Base-by-base conservation (phyloP, 768 basidiomycete species). In the Clitopilus hobsonii region DNA sequence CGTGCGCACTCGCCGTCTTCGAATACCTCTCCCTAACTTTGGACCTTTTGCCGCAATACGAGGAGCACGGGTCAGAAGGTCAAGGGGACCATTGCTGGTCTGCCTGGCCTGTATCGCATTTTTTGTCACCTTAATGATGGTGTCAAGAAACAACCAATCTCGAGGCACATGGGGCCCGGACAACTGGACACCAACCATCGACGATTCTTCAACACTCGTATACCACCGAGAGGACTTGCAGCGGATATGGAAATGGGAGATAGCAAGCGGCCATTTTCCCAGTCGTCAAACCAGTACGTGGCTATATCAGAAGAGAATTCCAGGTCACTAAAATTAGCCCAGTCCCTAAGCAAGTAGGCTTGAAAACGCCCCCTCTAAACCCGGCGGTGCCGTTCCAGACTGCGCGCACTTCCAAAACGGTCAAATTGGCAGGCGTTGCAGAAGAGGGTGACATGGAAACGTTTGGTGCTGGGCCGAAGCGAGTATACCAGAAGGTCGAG, bases 191-290 rank as follows among this genome's bases (percentile, higher is more conserved):
- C 58, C 63, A 16, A 55, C 61, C 22, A 63, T 67, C 1, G 63
- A 71, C n/a, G 77, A 86, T 28, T 72, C 81, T 14, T 73, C 89
- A 1, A 90, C 90, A 30, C 77, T 91, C 24, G 86, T 90, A 30
- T 91, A 82, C 61, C 72, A 74, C 36, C 76, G 84, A 24, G 76
- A 85, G 38, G 88, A 94, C 63, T 68, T 95, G 26, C 88, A 88
- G 67, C 78, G 83, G 66, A 88, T 98, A 65, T 97, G 94, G 94
- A 80, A 83, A 58, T 97, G 94, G 94, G 94, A 96, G 74, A 79
- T 97, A 54, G 80, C 85, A 38, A 89, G 89, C 60, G 94, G 94
- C 5, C 93, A 95, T 71, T 89, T 88, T 72, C 94, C 94, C 22
- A 90, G 88, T 66, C 74, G 72, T 49, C 76, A 81, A 51, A 77